Conservation (phyloP, 2,329 filamentous ascomycete species). For the Aspergillus proliferans region DNA sequence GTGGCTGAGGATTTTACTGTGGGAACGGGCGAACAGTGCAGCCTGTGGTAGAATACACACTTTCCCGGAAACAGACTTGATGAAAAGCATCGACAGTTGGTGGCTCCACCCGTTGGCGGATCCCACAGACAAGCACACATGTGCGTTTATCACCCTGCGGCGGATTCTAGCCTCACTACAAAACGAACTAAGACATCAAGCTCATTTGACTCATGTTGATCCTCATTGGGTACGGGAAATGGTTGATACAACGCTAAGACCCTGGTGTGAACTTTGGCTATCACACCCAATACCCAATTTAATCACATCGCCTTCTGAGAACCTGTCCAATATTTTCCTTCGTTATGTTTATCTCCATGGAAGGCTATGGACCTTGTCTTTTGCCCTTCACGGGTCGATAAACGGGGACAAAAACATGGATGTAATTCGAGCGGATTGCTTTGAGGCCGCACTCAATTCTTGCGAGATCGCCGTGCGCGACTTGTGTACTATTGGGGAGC, state of each 20-base stretch:
- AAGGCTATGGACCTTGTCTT: constrained; percentile 23
- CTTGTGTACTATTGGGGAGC: constrained; percentile 18
- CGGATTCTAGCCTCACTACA: constrained; percentile 15
- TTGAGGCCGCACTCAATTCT: constrained; percentile 20
- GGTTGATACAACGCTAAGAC: constrained; percentile 14
- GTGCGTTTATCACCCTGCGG: constrained; percentile 22
- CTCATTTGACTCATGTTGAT: constrained; percentile 5
- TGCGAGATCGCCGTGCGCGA: constrained; percentile 23
- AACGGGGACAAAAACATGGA: constrained; percentile 5
- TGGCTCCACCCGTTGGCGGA: constrained; percentile 23
- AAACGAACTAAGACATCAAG: constrained; percentile 10
- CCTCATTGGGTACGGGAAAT: constrained; percentile 21
- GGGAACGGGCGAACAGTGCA: constrained; percentile 27
- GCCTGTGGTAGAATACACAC: constrained; percentile 18
- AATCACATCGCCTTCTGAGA: constrained; percentile 8
- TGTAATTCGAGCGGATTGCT: constrained; percentile 22
- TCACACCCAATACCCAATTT: background rate
- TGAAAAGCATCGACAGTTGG: constrained; percentile 20
- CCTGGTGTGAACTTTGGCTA: constrained; percentile 20
- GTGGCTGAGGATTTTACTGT: constrained; percentile 25
- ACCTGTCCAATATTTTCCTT: constrained; percentile 14
- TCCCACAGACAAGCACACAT: constrained; percentile 21
- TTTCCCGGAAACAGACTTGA: constrained; percentile 25
- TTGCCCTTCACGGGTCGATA: constrained; percentile 15
- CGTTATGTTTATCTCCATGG: constrained; percentile 23